Evolutionary conservation across 108 stramenopile genomes (phyloP).

Genomic region (Nitzschia inconspicua): DNA sequence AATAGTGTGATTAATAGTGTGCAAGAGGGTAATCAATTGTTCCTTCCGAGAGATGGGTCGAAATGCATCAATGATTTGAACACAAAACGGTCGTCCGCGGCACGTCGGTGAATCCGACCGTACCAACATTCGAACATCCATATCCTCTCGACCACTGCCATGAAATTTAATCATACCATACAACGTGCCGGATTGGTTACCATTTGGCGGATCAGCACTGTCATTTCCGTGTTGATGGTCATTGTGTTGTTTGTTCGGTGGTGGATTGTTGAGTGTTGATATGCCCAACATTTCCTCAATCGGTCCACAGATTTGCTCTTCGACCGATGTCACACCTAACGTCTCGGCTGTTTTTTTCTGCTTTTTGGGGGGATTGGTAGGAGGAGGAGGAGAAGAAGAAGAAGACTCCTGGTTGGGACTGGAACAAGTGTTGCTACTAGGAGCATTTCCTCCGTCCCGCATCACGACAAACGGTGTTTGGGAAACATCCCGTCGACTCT

Average conservation of each 20-base stretch:
- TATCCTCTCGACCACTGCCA: conserved; percentile 87
- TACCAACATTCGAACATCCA: conserved; percentile 87
- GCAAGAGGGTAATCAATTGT: conserved; percentile 33
- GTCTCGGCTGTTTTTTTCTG: conserved; percentile 28
- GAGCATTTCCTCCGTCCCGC: background rate
- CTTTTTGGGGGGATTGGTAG: background rate
- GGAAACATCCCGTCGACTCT: conserved; percentile 63
- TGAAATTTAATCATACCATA: conserved; percentile 85
- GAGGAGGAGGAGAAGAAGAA: too few relatives aligned
- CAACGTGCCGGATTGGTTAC: conserved; percentile 15
- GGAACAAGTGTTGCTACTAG: background rate
- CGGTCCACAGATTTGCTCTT: conserved; percentile 68
- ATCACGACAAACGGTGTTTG: conserved; percentile 79
- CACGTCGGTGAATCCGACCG: conserved; percentile 33
- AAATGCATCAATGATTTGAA: conserved; percentile 73
- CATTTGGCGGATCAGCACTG: background rate
- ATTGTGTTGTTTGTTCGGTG: too few relatives aligned
- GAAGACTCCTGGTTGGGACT: background rate
- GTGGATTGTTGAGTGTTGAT: conserved; percentile 52
- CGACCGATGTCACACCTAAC: conserved; percentile 68
- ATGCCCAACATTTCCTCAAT: conserved; percentile 50
- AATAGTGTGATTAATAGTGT: conserved; percentile 40
- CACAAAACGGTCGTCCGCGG: conserved; percentile 77
- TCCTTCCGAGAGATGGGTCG: conserved; percentile 16
- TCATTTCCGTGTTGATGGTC: too few relatives aligned